phyloP scores from a whole-genome alignment of 768 basidiomycete genomes.

The Saitozyma podzolica region DNA sequence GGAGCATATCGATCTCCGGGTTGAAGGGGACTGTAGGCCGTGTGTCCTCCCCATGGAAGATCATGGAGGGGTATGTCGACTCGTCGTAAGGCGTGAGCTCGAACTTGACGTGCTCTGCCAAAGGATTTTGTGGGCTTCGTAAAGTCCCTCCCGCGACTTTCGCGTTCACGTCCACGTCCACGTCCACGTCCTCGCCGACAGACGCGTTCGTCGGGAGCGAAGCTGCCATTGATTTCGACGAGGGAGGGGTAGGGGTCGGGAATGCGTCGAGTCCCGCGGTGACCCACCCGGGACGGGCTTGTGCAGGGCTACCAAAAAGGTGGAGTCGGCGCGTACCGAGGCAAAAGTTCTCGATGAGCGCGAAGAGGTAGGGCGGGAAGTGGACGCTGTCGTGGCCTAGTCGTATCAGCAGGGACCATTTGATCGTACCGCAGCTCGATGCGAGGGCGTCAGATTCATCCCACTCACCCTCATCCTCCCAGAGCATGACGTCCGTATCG shows the following conservation, averaged over 20 bases:
- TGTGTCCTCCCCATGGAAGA: slow-evolving; percentile 19
- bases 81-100: slow-evolving; percentile 58
- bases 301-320: slow-evolving; percentile 70
- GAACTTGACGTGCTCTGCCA: slow-evolving; percentile 62
- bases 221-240: too few species aligned
- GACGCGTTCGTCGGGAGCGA: too few species aligned
- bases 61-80: slow-evolving; percentile 20
- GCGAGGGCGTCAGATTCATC: slow-evolving; percentile 8
- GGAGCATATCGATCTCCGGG: slow-evolving; percentile 73
- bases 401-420: background rate
- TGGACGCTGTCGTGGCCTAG: slow-evolving; percentile 58
- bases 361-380: slow-evolving; percentile 91
- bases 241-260: too few species aligned
- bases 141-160: too few species aligned
- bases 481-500: slow-evolving; percentile 57
- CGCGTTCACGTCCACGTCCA: too few species aligned
- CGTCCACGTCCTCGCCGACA: too few species aligned
- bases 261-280: slow-evolving; percentile 20
- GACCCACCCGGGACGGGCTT: slow-evolving; percentile 79
- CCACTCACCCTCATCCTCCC: slow-evolving; percentile 59
- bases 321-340: slow-evolving; percentile 88
- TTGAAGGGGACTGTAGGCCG: slow-evolving; percentile 21
- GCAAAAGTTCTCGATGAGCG: slow-evolving; percentile 95
- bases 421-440: background rate
- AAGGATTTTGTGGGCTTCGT: too few species aligned